Conservation (phyloP, 352 stramenopile species). For the Thalassiosira delicatula region DNA sequence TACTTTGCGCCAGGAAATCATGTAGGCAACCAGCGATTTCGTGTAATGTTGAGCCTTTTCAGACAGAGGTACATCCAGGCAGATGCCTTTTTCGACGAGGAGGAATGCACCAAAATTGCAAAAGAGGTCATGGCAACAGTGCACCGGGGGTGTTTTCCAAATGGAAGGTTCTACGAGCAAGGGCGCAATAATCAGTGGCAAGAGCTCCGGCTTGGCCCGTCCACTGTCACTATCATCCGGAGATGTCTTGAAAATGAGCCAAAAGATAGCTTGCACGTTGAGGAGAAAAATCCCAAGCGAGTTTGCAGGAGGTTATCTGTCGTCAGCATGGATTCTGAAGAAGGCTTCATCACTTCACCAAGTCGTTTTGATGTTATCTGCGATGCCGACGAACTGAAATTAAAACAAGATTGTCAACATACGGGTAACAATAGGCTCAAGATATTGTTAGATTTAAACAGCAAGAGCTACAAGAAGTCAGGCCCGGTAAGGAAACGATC, state of each 20-base stretch:
- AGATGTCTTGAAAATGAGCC: not conserved
- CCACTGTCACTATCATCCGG: not conserved
- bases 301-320: not conserved
- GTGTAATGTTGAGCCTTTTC: slow-evolving; percentile 6
- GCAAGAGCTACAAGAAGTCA: not conserved
- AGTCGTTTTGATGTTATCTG: slow-evolving; percentile 21
- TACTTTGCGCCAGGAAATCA: slow-evolving; percentile 1
- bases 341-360: slow-evolving; percentile 2
- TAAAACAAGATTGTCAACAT: not conserved
- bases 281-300: slow-evolving; percentile 1
- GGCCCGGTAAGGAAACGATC: no score
- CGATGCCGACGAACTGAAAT: not conserved
- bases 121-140: slow-evolving; percentile 10
- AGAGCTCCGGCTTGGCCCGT: not conserved
- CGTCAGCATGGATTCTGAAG: not conserved
- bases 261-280: not conserved
- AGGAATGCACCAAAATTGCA: slow-evolving; percentile 6
- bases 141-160: not conserved
- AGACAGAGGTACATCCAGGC: slow-evolving; percentile 7
- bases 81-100: slow-evolving; percentile 1
- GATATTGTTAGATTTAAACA: slow-evolving; percentile 1
- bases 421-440: slow-evolving; percentile 19
- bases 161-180: slow-evolving; percentile 17
- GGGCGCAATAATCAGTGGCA: not conserved
- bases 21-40: slow-evolving; percentile 24